Conservation (phyloP, 2,329 filamentous ascomycete genomes). For the Coniella lustricola region DNA sequence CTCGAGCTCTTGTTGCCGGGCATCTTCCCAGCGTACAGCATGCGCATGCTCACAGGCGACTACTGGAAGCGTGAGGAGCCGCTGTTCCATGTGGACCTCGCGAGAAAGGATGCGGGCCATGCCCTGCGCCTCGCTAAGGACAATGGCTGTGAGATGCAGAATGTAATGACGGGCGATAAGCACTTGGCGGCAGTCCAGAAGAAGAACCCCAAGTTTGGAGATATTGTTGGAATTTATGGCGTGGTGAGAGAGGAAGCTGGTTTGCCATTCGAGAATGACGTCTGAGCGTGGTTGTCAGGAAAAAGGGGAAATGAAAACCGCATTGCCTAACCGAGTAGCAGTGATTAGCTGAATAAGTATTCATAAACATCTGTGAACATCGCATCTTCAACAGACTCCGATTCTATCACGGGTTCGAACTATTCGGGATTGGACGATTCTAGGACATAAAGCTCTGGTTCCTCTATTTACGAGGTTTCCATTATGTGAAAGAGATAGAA, state of each 20-base stretch:
- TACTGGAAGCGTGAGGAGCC: slow-evolving; percentile 72
- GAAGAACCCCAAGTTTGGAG: slow-evolving; percentile 52
- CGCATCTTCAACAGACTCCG: too few species aligned
- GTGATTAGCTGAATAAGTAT: too few species aligned
- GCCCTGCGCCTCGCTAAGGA: slow-evolving; percentile 59
- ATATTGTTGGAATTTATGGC: slow-evolving; percentile 79
- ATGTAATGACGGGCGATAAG: slow-evolving; percentile 58
- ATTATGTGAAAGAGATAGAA: too few species aligned
- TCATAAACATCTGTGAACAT: too few species aligned
- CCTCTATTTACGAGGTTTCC: too few species aligned
- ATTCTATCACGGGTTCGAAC: too few species aligned
- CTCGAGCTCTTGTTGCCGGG: slow-evolving; percentile 70
- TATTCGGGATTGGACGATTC: too few species aligned
- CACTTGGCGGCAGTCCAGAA: slow-evolving; percentile 66
- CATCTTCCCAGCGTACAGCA: slow-evolving; percentile 66
- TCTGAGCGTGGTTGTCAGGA: slow-evolving; percentile 13
- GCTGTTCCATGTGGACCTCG: slow-evolving; percentile 76
- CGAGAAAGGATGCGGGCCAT: slow-evolving; percentile 75
- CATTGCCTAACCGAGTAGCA: too few species aligned
- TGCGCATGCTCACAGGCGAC: slow-evolving; percentile 66
- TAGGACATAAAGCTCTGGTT: too few species aligned
- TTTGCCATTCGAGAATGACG: slow-evolving; percentile 62
- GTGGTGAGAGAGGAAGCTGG: slow-evolving; percentile 68
- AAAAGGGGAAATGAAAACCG: too few species aligned
- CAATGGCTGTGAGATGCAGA: slow-evolving; percentile 55